Conservation (phyloP, 805 yeast genomes). For the Priceomyces carsonii region DNA sequence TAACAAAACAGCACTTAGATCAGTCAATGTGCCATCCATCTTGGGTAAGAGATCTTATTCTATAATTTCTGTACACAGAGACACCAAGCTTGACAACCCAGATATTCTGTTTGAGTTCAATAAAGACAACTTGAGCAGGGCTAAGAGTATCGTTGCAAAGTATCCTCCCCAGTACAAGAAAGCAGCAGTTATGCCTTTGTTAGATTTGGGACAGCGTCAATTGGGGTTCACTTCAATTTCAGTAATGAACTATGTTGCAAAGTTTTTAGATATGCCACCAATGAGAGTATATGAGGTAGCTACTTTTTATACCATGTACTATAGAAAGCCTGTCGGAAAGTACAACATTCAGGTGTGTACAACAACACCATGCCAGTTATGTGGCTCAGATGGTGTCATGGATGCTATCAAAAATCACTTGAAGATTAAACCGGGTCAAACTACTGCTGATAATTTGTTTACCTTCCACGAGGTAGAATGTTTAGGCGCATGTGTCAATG, state of each 20-base stretch:
- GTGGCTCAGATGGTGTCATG: slow-evolving; percentile 80
- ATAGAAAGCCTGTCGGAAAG: slow-evolving; percentile 83
- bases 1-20: slow-evolving; percentile 6
- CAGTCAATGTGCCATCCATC: slow-evolving; percentile 2
- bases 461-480: slow-evolving; percentile 88
- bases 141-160: slow-evolving; percentile 72
- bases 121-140: slow-evolving; percentile 62
- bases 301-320: slow-evolving; percentile 89
- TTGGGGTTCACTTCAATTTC: slow-evolving; percentile 81
- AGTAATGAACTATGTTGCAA: slow-evolving; percentile 89
- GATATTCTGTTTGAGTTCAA: slow-evolving; percentile 71
- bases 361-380: slow-evolving; percentile 85
- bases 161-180: slow-evolving; percentile 87
- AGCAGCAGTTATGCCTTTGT: slow-evolving; percentile 84
- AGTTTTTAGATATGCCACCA: slow-evolving; percentile 83
- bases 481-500: slow-evolving; percentile 89
- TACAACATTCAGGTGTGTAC: slow-evolving; percentile 84
- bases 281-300: slow-evolving; percentile 95
- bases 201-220: slow-evolving; percentile 87
- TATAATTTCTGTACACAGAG: slow-evolving; percentile 67
- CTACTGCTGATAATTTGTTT: slow-evolving; percentile 72
- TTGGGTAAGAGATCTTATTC: slow-evolving; percentile 33
- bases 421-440: slow-evolving; percentile 72
- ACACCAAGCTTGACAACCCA: slow-evolving; percentile 66
- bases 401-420: slow-evolving; percentile 63